A percentile compares a stretch with the other conserved stretches of the same genome.
These are phyloP conservation scores for Aphanomyces invadans DNA, from an alignment of 352 stramenopile species.

Conservation along the genomic window DNA sequence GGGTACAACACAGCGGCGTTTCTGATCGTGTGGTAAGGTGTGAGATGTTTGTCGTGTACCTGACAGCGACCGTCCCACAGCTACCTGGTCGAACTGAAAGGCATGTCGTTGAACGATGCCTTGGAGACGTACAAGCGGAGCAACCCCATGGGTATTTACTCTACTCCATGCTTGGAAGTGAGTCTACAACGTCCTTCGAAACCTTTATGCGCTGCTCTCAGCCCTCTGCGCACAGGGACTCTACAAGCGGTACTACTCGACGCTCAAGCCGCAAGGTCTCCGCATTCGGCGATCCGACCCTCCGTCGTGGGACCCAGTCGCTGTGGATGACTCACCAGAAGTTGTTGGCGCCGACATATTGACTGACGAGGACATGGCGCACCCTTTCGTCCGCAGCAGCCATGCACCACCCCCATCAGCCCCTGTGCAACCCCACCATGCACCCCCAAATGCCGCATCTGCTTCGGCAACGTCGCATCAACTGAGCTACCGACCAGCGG, in stretches of 20 bases:
- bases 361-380: slow-evolving; percentile 55
- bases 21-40: slow-evolving; percentile 53
- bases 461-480: background rate
- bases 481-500: slow-evolving; percentile 60
- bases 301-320: slow-evolving; percentile 51
- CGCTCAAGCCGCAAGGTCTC: slow-evolving; percentile 42
- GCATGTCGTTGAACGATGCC: slow-evolving; percentile 49
- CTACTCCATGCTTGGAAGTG: slow-evolving; percentile 58
- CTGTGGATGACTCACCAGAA: slow-evolving; percentile 7
- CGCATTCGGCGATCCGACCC: slow-evolving; percentile 41
- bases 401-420: background rate
- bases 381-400: slow-evolving; percentile 47
- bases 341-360: slow-evolving; percentile 51
- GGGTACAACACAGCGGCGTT: slow-evolving; percentile 74
- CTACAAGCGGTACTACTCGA: slow-evolving; percentile 76
- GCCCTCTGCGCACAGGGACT: too few species aligned
- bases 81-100: slow-evolving; percentile 65
- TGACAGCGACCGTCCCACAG: too few species aligned
- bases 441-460: background rate
- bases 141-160: slow-evolving; percentile 56
- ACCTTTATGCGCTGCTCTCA: too few species aligned
- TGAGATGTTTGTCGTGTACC: background rate
- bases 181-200: background rate
- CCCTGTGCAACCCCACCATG: background rate
- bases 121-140: slow-evolving; percentile 53